phyloP scores from a whole-genome alignment of 1,284 basidiomycete genomes.

The Ceratobasidium theobromae region DNA sequence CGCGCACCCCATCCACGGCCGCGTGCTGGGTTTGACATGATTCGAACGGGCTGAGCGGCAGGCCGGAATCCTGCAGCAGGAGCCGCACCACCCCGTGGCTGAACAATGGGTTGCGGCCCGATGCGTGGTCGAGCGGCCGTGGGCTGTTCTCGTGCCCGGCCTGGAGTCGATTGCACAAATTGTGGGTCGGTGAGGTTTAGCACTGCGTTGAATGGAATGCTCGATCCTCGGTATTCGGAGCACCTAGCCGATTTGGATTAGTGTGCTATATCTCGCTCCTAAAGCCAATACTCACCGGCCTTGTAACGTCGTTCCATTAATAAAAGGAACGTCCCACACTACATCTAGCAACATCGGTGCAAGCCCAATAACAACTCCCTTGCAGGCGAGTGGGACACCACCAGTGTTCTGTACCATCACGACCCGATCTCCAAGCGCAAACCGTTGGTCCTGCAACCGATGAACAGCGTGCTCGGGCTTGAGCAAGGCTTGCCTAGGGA shows the following conservation, averaged over 20 bases:
- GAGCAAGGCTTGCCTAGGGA: constrained; percentile 91
- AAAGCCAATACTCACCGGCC: constrained; percentile 60
- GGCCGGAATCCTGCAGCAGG: constrained; percentile 63
- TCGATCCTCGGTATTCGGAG: constrained; percentile 84
- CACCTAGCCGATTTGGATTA: not conserved
- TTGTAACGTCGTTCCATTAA: constrained; percentile 87
- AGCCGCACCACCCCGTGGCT: constrained; percentile 53
- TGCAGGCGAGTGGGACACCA: constrained; percentile 87
- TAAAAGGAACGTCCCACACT: constrained; percentile 95
- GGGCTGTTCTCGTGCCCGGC: constrained; percentile 46
- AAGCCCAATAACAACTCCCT: constrained; percentile 92
- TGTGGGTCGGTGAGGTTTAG: constrained; percentile 83
- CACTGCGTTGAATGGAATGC: constrained; percentile 80
- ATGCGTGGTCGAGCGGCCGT: constrained; percentile 64
- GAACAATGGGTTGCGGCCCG: constrained; percentile 64
- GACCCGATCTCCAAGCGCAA: constrained; percentile 91
- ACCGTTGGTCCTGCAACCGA: constrained; percentile 88
- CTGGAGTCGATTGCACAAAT: constrained; percentile 65
- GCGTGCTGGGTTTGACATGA: constrained; percentile 61
- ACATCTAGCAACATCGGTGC: constrained; percentile 88
- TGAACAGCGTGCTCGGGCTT: constrained; percentile 92
- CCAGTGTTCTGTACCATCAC: constrained; percentile 95
- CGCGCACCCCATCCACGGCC: constrained; percentile 4
- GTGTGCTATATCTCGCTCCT: not conserved
- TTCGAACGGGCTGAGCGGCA: constrained; percentile 50